Evolutionary conservation across 1,284 basidiomycete species (phyloP), one percentile per base, ranked within the genome.

Genomic region (Ustilago bromivora): DNA sequence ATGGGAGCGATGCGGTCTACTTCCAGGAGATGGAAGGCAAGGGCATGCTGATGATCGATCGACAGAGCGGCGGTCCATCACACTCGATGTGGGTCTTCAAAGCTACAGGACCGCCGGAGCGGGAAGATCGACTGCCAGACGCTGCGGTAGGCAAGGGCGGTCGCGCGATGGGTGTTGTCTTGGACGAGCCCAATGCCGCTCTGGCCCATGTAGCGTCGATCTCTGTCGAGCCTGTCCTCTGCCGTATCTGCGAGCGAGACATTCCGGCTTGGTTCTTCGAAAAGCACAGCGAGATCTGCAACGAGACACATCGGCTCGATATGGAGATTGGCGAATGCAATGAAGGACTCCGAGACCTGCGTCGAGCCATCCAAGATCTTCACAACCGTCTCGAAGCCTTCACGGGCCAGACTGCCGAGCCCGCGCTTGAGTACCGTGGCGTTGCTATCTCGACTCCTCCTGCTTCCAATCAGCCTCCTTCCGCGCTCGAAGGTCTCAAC

Each of bases 81-180:
- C 97, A 99, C 87, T 97, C 96, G 5, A 98, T 99, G 96, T 99
- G 97, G 97, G 96, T 98, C 49, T 91, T 98, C 85, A 95, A 94
- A 82, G 94, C 96, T 23, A 91, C 94, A 54, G 72, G 76, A 15
- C 70, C 72, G 5, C 81, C 82, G 10, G 78, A 84, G 70, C 79
- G 78, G 15, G 81, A 84, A 63, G 79, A 73, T 12, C 66, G 70
- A 23, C 63, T 84, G 56, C 68, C 69, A 3, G 76, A 74, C 15
- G 64, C 55, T 7, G 57, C 47, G 9, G 0, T 83, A 70, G 15
- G 72, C 81, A 46, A 72, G 66, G 54, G 67, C 64, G 55, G 77
- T 41, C 40, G 62, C 46, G 57, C 66, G 5, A 32, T 64, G 43
- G 71, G 66, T n/a, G 61, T 57, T 17, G 57, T 71, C 38, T 19